Conservation (phyloP, 257 asterid species). For the Solanum infundibuliforme region DNA sequence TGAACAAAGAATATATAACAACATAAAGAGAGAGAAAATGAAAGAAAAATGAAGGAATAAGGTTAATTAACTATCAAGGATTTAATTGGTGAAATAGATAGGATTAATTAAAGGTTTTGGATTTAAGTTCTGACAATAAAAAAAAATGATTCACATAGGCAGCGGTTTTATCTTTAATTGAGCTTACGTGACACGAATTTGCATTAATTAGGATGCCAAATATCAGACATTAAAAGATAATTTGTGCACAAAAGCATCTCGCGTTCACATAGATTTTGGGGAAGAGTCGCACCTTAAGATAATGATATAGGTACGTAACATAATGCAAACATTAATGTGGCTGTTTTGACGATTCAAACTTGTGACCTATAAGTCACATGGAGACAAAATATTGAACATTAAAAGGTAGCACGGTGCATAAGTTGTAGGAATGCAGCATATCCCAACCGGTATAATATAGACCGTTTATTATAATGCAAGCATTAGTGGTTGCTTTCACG, state of each 20-base stretch:
- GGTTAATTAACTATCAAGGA: not conserved
- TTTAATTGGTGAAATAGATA: not conserved
- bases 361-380: not conserved
- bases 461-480: not conserved
- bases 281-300: not conserved
- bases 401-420: not conserved
- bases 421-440: not conserved
- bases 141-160: not conserved
- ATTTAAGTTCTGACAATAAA: not conserved
- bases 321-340: no score
- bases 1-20: no score
- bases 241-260: not conserved
- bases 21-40: not conserved
- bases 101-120: not conserved
- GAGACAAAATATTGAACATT: not conserved
- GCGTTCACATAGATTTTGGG: not conserved
- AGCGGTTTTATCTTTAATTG: not conserved
- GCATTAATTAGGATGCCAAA: rapidly evolving
- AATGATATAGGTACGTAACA: no score
- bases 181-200: not conserved
- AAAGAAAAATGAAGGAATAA: not conserved
- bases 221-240: not conserved
- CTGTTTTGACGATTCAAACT: not conserved
- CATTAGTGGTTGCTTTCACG: not conserved
- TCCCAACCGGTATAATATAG: not conserved